Conservation (phyloP, 768 basidiomycete genomes). For the Termitomyces sp. region DNA sequence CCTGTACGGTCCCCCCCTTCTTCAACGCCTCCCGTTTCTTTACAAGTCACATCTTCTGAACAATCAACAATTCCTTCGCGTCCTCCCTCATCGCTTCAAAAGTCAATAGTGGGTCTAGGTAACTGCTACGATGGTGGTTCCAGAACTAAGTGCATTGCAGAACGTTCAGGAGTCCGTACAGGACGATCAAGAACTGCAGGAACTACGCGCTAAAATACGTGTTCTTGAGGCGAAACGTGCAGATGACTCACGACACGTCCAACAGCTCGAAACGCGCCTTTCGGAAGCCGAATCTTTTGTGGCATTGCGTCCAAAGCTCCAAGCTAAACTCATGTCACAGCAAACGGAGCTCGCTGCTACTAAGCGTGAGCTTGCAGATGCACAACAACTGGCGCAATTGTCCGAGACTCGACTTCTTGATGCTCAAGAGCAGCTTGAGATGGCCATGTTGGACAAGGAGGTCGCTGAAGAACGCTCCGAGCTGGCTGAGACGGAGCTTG, state of each 20-base stretch:
- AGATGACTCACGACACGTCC: slow-evolving; percentile 80
- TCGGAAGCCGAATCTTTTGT: slow-evolving; percentile 82
- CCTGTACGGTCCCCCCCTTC: slow-evolving; percentile 14
- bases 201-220: slow-evolving; percentile 76
- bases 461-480: slow-evolving; percentile 93
- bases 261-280: slow-evolving; percentile 80
- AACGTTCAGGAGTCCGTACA: slow-evolving; percentile 15
- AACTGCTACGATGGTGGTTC: background rate
- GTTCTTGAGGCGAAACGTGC: slow-evolving; percentile 82
- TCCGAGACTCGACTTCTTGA: slow-evolving; percentile 70
- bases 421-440: slow-evolving; percentile 86
- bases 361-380: slow-evolving; percentile 72
- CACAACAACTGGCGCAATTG: slow-evolving; percentile 67
- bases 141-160: background rate
- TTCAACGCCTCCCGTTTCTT: slow-evolving; percentile 13
- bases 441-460: slow-evolving; percentile 93
- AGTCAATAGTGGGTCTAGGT: slow-evolving; percentile 6
- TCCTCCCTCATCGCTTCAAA: slow-evolving; percentile 21
- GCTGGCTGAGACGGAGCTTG: slow-evolving; percentile 68
- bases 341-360: slow-evolving; percentile 75
- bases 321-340: slow-evolving; percentile 77
- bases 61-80: slow-evolving; percentile 19
- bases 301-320: slow-evolving; percentile 81
- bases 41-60: slow-evolving; percentile 17
- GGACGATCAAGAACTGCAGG: slow-evolving; percentile 67